Evolutionary conservation across 768 basidiomycete species (phyloP).

Genomic region (Tulasnella calospora): DNA sequence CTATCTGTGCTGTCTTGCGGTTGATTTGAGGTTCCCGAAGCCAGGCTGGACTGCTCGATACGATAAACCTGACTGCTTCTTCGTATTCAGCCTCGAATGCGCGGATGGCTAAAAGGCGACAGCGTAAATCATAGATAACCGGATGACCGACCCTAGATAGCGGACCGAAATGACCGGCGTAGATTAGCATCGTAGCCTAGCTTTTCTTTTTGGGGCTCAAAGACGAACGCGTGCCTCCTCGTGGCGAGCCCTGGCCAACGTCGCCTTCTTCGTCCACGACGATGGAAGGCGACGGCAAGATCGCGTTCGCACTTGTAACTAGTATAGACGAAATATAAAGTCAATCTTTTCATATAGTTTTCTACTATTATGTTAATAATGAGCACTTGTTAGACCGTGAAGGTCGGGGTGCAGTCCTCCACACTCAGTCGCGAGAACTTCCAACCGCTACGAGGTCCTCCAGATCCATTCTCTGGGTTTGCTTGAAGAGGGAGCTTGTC

Average conservation of each 20-base stretch:
- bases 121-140: neutral
- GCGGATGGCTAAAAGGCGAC: neutral
- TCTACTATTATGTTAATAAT: too few species aligned
- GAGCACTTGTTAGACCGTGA: too few species aligned
- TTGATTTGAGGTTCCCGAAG: neutral
- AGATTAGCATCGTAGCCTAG: neutral
- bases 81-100: neutral
- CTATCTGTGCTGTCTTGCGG: neutral
- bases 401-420: too few species aligned
- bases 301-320: too few species aligned
- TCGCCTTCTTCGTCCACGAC: neutral
- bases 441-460: too few species aligned
- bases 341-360: too few species aligned
- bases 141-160: neutral
- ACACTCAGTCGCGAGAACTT: too few species aligned
- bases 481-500: too few species aligned
- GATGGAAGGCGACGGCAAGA: neutral
- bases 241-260: conserved; percentile 1
- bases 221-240: neutral
- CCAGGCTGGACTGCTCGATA: neutral
- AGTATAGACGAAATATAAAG: too few species aligned
- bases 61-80: neutral
- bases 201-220: neutral
- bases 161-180: neutral
- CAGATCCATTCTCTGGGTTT: too few species aligned